phyloP scores from a whole-genome alignment of 2,329 filamentous ascomycete genomes.

The Colletotrichum orbiculare region DNA sequence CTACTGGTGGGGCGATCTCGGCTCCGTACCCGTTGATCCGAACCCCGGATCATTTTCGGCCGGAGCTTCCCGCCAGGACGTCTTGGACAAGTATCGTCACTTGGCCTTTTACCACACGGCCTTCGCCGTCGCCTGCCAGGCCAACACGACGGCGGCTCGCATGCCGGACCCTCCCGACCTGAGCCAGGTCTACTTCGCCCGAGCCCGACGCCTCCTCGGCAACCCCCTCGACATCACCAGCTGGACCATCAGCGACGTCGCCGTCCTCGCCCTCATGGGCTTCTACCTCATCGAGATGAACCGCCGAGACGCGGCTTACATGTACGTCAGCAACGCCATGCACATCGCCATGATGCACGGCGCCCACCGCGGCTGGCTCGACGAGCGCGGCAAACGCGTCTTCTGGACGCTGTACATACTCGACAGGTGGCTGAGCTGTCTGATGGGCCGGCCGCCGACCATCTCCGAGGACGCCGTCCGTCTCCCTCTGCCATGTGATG shows the following conservation, averaged over 20 bases:
- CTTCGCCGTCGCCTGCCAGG: constrained; percentile 54
- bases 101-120: constrained; percentile 58
- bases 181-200: constrained; percentile 58
- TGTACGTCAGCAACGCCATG: constrained; percentile 59
- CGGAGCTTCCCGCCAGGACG: constrained; percentile 36
- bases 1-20: constrained; percentile 59
- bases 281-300: constrained; percentile 62
- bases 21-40: constrained; percentile 44
- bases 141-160: constrained; percentile 42
- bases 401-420: constrained; percentile 66
- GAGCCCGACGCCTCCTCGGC: constrained; percentile 55
- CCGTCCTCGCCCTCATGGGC: constrained; percentile 58
- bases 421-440: constrained; percentile 59
- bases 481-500: constrained; percentile 52
- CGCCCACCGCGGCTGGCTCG: constrained; percentile 55
- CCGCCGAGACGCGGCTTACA: constrained; percentile 59
- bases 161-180: constrained; percentile 45
- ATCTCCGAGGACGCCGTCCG: constrained; percentile 60
- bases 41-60: constrained; percentile 37
- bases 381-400: constrained; percentile 57
- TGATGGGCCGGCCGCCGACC: constrained; percentile 60
- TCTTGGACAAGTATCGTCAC: constrained; percentile 45
- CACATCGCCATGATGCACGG: constrained; percentile 61
- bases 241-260: constrained; percentile 55
- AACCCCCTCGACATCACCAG: constrained; percentile 58